Evolutionary conservation across 345 rosid species (phyloP), one percentile per base, ranked within the genome.

Genomic region (Eucalyptus brandiana): DNA sequence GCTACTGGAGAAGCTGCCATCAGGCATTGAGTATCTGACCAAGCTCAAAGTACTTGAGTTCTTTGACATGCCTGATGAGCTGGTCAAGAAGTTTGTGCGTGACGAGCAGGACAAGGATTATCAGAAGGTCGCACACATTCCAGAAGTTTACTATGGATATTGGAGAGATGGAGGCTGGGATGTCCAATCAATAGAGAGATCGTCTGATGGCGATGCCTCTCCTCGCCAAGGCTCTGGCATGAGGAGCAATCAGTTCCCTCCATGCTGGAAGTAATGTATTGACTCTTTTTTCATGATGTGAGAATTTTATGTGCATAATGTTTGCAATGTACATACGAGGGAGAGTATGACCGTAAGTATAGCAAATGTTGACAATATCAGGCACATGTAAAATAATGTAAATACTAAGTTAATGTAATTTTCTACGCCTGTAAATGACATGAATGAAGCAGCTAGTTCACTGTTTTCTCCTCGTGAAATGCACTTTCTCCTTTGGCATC

Each of bases 121-220:
- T 65, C 48, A 23, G 49, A 91, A 90, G 80, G 88, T 91, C 4
- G 91, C 90, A 40, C 90, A 69, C 89, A 87, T 92, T 72, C 92
- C 93, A 4, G 92, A 92, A 89, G 92, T 92, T 85, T 88, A 87
- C 86, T 88, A 76, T n/a, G 91, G 91, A 12, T 89, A 91, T 89
- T 91, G 91, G 92, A 90, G 92, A 86, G 92, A 92, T 28, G 91
- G 91, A 8, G 92, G 90, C 24, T 89, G 93, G 93, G 91, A 93
- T 8, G 91, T 91, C 34, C 90, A 91, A 60, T 80, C 92, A 9
- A 69, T 90, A 24, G 92, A 89, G 37, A 85, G 83, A 88, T 86
- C 87, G 2, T 87, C 81, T 0, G 86, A 89, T 10, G 88, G 48
- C 12, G 76, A 88, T 4, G 19, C 58, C n/a, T 85, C 88, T 37